A percentile compares a stretch with the other conserved stretches of the same genome.
phyloP scores from a whole-genome alignment of 164 flowering plant genomes.

The Litsea cubeba region DNA sequence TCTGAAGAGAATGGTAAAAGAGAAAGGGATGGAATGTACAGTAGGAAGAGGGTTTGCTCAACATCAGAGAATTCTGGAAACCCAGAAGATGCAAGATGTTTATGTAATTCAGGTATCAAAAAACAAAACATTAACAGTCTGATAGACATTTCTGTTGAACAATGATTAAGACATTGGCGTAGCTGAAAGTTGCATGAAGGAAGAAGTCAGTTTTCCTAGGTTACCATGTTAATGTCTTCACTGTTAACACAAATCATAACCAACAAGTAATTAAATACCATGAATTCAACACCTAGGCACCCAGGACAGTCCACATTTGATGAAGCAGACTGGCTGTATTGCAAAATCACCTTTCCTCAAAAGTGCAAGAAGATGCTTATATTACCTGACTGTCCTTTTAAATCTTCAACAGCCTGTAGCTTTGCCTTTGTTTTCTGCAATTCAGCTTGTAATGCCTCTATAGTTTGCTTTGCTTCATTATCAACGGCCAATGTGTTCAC shows the following conservation, averaged over 20 bases:
- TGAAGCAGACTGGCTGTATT: background rate
- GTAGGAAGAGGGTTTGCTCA: too few species aligned
- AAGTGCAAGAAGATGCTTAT: background rate
- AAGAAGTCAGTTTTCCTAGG: background rate
- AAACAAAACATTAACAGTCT: too few species aligned
- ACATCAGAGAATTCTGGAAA: too few species aligned
- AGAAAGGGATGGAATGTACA: too few species aligned
- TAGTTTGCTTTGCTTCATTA: constrained; percentile 85
- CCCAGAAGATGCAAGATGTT: too few species aligned
- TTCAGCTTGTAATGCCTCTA: constrained; percentile 74
- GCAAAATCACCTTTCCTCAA: background rate
- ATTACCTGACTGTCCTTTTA: constrained; percentile 81
- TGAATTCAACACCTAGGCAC: background rate
- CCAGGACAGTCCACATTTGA: background rate
- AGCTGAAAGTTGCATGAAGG: background rate
- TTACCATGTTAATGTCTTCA: background rate
- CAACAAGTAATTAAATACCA: background rate
- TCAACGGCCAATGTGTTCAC: constrained; percentile 88
- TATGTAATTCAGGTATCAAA: too few species aligned
- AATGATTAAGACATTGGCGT: background rate
- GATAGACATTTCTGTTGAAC: background rate
- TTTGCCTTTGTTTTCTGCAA: constrained; percentile 84
- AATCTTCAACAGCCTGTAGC: constrained; percentile 85
- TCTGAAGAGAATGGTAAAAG: too few species aligned
- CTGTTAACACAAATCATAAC: background rate